phyloP scores from a whole-genome alignment of 2,329 filamentous ascomycete genomes.

The Clarireedia sp. region DNA sequence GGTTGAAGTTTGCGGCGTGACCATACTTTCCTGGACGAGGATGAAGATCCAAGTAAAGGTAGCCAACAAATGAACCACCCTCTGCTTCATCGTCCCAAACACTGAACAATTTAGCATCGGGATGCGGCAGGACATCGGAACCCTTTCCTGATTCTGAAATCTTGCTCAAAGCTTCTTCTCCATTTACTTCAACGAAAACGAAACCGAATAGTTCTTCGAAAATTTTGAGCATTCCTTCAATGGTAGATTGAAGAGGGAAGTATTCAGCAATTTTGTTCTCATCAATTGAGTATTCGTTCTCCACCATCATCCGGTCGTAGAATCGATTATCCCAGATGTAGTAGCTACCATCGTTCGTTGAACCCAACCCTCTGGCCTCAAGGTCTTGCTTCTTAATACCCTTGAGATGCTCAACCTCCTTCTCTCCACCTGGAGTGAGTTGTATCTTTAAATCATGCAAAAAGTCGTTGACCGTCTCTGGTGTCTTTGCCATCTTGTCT shows the following conservation, averaged over 20 bases:
- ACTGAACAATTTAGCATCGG: constrained; percentile 73
- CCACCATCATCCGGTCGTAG: constrained; percentile 73
- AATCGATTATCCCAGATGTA: constrained; percentile 78
- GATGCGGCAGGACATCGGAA: constrained; percentile 61
- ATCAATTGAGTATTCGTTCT: constrained; percentile 72
- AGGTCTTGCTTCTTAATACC: constrained; percentile 66
- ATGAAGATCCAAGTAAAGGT: constrained; percentile 75
- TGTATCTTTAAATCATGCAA: constrained; percentile 60
- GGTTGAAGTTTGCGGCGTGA: constrained; percentile 77
- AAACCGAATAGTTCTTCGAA: constrained; percentile 79
- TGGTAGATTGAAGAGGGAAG: constrained; percentile 68
- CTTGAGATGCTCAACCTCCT: constrained; percentile 63
- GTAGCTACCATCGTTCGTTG: constrained; percentile 57
- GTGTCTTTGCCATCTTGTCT: constrained; percentile 78
- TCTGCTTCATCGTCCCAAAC: constrained; percentile 72
- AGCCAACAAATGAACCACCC: constrained; percentile 67
- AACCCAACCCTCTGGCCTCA: constrained; percentile 45
- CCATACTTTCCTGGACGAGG: constrained; percentile 76
- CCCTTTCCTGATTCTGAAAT: constrained; percentile 25
- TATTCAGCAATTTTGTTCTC: constrained; percentile 77
- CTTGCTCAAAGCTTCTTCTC: constrained; percentile 43
- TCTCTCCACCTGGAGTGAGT: constrained; percentile 59
- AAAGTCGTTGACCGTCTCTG: constrained; percentile 65
- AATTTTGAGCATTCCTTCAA: constrained; percentile 72
- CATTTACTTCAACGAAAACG: constrained; percentile 64